These are phyloP conservation scores for Penicillium pancosmium DNA, from an alignment of 495 filamentous ascomycete species.

Conservation along the genomic window DNA sequence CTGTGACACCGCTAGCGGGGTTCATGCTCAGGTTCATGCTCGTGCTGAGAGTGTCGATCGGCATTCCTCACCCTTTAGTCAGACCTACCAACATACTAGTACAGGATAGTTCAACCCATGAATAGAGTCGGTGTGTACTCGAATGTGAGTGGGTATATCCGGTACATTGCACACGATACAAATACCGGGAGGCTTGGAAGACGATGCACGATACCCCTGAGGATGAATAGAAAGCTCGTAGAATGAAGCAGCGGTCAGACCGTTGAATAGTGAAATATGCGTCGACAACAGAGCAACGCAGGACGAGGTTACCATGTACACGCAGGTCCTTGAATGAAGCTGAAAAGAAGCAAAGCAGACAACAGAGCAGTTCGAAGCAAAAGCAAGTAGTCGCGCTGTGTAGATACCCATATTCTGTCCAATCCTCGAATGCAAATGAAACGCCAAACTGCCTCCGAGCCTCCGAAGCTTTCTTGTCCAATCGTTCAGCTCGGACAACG, in stretches of 20 bases:
- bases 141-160: too few relatives aligned
- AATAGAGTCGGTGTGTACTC: not conserved
- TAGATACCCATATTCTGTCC: not conserved
- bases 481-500: slow-evolving; percentile 7
- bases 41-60: not conserved
- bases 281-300: slow-evolving; percentile 24
- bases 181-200: not conserved
- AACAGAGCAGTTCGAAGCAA: slow-evolving; percentile 2
- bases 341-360: not conserved
- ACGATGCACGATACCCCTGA: not conserved
- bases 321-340: not conserved
- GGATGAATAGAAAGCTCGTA: not conserved
- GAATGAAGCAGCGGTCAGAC: slow-evolving; percentile 18
- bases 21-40: not conserved
- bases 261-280: slow-evolving; percentile 15
- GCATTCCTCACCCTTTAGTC: not conserved
- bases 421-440: slow-evolving; percentile 7
- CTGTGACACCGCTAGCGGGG: not conserved
- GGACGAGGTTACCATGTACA: slow-evolving; percentile 6
- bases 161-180: not conserved
- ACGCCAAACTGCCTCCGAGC: slow-evolving; percentile 11
- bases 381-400: not conserved
- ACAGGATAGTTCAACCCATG: not conserved
- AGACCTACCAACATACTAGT: not conserved
- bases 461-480: slow-evolving; percentile 9